Evolutionary conservation across 306 rosid genomes (phyloP), one percentile per base, ranked within the genome.

Genomic region (Carpinus fangiana): DNA sequence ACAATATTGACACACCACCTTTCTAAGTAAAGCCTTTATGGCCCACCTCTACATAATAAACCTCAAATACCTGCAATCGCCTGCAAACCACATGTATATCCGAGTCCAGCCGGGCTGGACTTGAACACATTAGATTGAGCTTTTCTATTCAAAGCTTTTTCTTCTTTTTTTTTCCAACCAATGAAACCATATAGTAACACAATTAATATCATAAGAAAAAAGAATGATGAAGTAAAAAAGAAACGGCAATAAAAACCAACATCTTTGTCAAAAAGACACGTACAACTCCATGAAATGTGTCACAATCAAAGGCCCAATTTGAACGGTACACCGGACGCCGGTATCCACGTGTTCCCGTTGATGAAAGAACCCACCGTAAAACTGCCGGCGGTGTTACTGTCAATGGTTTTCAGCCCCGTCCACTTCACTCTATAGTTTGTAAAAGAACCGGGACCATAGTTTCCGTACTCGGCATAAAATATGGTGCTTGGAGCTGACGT

Each of bases 401-500:
- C 66, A 73, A 91, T 84, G 20, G 23, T 78, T 76, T 76, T 91
- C 84, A 91, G 3, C 12, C 98, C 98, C 68, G 77, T 90, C 97
- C 98, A 93, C 46, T 82, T 88, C 0, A 92, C 98, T 43, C 97
- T 88, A 47, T 82, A 53, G 43, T 77, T 80, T 7, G 89, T 88
- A 41, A 86, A 77, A 81, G 98, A 77, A 78, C 98, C 94, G 4
- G 87, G 83, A 38, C 97, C 96, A 47, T 14, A 51, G 73, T 93
- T 93, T 73, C 81, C 81, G 76, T 79, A 89, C 20, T 93, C 96
- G 0, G 91, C 85, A 80, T 93, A 90, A 50, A 86, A 92, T 47
- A 93, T 89, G 71, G 97, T 90, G 70, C 84, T 84, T 2, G 94
- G 96, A n/a, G 97, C 96, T 6, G 90, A 79, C 34, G 84, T 64